A percentile compares a stretch with the other conserved stretches of the same genome.
Evolutionary conservation across 257 asterid genomes (phyloP).

Genomic region (Gentiana macrophylla): DNA sequence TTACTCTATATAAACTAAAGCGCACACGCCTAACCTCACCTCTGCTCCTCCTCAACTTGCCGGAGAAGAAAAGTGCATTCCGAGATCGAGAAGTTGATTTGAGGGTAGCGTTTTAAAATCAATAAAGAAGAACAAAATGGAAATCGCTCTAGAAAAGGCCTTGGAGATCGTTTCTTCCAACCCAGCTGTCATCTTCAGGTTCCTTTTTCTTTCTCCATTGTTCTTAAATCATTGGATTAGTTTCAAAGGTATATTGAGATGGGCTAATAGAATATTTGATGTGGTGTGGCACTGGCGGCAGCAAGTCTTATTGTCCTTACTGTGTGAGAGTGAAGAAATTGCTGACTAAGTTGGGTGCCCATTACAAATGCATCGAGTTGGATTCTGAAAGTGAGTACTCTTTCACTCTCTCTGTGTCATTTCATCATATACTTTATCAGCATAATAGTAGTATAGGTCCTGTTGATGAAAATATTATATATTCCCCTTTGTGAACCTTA

Average conservation of each 20-base stretch:
- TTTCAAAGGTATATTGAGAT: slow-evolving; percentile 1
- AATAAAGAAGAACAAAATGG: slow-evolving; percentile 3
- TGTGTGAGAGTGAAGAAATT: slow-evolving; percentile 66
- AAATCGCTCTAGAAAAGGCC: slow-evolving; percentile 65
- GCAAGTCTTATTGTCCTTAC: slow-evolving; percentile 77
- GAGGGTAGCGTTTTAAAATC: too few species aligned
- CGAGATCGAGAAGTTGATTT: too few species aligned
- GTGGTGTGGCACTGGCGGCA: slow-evolving; percentile 19
- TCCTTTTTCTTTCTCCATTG: background rate
- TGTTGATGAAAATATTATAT: too few species aligned
- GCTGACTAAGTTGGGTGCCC: slow-evolving; percentile 54
- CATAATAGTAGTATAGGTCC: too few species aligned
- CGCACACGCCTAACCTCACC: too few species aligned
- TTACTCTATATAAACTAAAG: too few species aligned
- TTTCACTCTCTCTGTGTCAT: slow-evolving; percentile 1
- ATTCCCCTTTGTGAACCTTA: too few species aligned
- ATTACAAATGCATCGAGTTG: slow-evolving; percentile 62
- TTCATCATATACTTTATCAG: too few species aligned
- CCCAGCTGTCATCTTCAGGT: slow-evolving; percentile 78
- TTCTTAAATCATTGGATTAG: background rate
- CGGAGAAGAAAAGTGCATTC: too few species aligned
- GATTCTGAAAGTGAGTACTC: slow-evolving; percentile 49
- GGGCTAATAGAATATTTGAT: background rate
- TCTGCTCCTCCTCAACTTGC: too few species aligned
- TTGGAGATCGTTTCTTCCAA: slow-evolving; percentile 56